Conservation (phyloP, 2,329 filamentous ascomycete species). For the Graphilbum ipis-grandicollis region DNA sequence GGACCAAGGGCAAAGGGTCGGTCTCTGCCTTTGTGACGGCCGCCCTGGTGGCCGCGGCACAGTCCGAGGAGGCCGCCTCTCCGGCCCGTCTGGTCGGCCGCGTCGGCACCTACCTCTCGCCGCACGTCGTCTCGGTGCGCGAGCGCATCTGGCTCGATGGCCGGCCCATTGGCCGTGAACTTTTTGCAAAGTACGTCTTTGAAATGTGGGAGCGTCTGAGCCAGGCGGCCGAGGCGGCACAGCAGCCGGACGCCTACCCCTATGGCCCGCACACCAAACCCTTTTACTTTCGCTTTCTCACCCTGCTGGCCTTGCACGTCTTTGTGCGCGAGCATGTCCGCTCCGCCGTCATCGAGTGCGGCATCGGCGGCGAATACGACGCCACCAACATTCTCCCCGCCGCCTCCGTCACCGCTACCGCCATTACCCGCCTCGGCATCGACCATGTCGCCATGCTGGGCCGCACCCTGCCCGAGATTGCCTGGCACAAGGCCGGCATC, state of each 20-base stretch:
- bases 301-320: slow-evolving; percentile 70
- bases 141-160: slow-evolving; percentile 76
- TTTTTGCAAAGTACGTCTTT: slow-evolving; percentile 67
- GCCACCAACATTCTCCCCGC: slow-evolving; percentile 64
- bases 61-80: neutral
- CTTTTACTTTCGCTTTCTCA: slow-evolving; percentile 84
- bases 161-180: slow-evolving; percentile 44
- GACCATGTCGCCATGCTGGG: slow-evolving; percentile 51
- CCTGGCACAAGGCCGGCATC: slow-evolving; percentile 60
- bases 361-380: slow-evolving; percentile 53
- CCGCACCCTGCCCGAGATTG: slow-evolving; percentile 44
- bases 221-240: slow-evolving; percentile 17
- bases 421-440: slow-evolving; percentile 40
- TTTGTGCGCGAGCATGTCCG: slow-evolving; percentile 63
- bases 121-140: slow-evolving; percentile 66
- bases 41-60: slow-evolving; percentile 46
- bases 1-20: slow-evolving; percentile 88
- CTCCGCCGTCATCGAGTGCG: slow-evolving; percentile 75
- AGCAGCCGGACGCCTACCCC: slow-evolving; percentile 23
- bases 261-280: slow-evolving; percentile 52
- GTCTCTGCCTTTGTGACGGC: slow-evolving; percentile 71
- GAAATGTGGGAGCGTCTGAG: slow-evolving; percentile 57
- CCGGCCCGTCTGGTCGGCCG: slow-evolving; percentile 14
- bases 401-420: slow-evolving; percentile 7
- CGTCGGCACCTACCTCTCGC: slow-evolving; percentile 70